Conservation (phyloP, 2,329 filamentous ascomycete species). For the Exophiala phaeomuriformis region DNA sequence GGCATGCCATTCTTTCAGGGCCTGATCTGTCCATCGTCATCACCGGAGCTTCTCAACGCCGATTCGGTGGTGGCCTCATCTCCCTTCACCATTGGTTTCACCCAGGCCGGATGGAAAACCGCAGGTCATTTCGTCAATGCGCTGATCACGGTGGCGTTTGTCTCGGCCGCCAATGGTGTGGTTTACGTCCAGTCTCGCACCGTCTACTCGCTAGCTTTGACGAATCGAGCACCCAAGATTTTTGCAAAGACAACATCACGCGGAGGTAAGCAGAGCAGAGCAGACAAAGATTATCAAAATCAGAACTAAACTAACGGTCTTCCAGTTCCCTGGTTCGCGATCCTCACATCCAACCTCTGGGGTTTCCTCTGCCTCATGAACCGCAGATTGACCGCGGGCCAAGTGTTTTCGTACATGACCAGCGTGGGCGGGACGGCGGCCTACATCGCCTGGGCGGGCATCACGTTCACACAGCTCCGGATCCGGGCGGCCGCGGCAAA, state of each 20-base stretch:
- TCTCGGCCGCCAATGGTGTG: constrained; percentile 62
- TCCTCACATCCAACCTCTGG: constrained; percentile 6
- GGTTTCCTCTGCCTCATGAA: constrained; percentile 36
- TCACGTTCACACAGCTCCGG: constrained; percentile 42
- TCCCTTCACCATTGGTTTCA: constrained; percentile 47
- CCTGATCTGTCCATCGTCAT: constrained; percentile 28
- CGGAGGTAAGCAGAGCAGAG: background rate
- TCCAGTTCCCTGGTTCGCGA: constrained; percentile 1
- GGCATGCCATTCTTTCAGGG: background rate
- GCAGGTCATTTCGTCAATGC: constrained; percentile 70
- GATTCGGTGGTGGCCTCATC: background rate
- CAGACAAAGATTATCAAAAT: background rate
- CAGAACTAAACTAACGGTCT: background rate
- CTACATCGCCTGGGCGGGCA: constrained; percentile 46
- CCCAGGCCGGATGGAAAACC: constrained; percentile 37
- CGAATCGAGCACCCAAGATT: constrained; percentile 47
- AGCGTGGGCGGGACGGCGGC: constrained; percentile 43
- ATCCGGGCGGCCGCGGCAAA: constrained; percentile 38
- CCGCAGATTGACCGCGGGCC: background rate
- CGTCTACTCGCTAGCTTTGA: constrained; percentile 44
- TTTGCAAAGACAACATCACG: constrained; percentile 27
- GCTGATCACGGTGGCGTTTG: constrained; percentile 64
- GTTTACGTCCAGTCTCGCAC: constrained; percentile 50
- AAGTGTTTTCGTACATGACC: constrained; percentile 37
- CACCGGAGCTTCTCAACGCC: constrained; percentile 43